Evolutionary conservation across 805 yeast genomes (phyloP).

Genomic region (Yarrowia yakushimensis): DNA sequence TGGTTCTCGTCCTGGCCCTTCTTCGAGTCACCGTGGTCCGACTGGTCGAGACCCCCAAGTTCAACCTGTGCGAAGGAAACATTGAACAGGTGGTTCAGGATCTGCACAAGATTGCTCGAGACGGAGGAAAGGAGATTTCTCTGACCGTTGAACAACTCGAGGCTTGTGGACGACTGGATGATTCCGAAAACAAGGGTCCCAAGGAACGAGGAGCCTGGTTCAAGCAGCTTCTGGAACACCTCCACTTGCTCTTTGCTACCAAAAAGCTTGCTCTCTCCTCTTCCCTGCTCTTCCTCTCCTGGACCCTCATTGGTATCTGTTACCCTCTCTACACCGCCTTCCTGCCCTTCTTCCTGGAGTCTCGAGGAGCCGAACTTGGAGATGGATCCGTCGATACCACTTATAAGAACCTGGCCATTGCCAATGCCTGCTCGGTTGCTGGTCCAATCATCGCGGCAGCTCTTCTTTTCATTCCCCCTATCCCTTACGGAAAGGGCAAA

Average conservation of each 20-base stretch:
- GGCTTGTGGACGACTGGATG: constrained; percentile 43
- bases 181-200: not conserved
- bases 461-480: not conserved
- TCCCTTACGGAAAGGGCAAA: not conserved
- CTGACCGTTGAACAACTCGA: constrained; percentile 49
- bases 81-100: constrained; percentile 49
- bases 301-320: constrained; percentile 59
- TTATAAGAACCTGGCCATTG: constrained; percentile 39
- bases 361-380: constrained; percentile 45
- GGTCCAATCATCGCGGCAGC: constrained; percentile 51
- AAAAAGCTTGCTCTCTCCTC: constrained; percentile 46
- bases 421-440: constrained; percentile 46
- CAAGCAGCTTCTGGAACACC: constrained; percentile 26
- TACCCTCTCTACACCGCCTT: constrained; percentile 56
- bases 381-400: constrained; percentile 32
- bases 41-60: constrained; percentile 56
- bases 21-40: constrained; percentile 46
- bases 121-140: constrained; percentile 43
- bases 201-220: constrained; percentile 7
- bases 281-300: constrained; percentile 47
- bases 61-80: constrained; percentile 50
- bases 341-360: constrained; percentile 50
- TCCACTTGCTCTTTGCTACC: constrained; percentile 49
- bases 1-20: constrained; percentile 49
- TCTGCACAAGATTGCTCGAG: constrained; percentile 48